phyloP scores from a whole-genome alignment of 108 stramenopile species.

The Epipyxis sp. region DNA sequence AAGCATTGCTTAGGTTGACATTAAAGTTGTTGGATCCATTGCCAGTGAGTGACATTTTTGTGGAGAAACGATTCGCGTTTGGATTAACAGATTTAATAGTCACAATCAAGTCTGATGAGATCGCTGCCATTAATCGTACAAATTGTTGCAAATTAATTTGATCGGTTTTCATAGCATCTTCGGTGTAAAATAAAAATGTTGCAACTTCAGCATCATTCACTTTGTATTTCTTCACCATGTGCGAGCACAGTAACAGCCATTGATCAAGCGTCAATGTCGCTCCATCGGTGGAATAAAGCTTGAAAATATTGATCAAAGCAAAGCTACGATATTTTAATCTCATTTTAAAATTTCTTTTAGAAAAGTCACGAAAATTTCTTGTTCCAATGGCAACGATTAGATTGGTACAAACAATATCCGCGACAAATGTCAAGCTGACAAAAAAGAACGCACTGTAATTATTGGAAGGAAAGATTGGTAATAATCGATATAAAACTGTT shows the following conservation, averaged over 20 bases:
- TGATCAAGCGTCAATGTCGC: neutral
- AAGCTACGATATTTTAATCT: neutral
- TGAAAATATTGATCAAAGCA: neutral
- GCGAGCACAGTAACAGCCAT: neutral
- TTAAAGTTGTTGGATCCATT: too few species aligned
- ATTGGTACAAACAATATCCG: neutral
- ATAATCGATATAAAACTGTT: conserved; percentile 12
- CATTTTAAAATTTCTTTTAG: neutral
- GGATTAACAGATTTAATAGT: too few species aligned
- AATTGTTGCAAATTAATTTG: too few species aligned
- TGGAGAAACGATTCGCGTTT: too few species aligned
- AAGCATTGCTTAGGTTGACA: too few species aligned
- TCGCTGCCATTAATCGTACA: too few species aligned
- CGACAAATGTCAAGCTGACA: neutral
- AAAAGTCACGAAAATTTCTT: conserved; percentile 11
- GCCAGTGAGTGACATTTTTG: too few species aligned
- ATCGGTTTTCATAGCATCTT: too few species aligned
- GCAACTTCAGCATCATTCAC: too few species aligned
- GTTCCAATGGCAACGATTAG: neutral
- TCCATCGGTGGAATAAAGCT: neutral
- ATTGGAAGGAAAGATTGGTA: neutral
- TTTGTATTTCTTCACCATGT: too few species aligned
- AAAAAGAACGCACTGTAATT: conserved; percentile 12
- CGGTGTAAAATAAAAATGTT: too few species aligned
- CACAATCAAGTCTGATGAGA: too few species aligned